A percentile compares a stretch with the other conserved stretches of the same genome.
Evolutionary conservation across 768 basidiomycete genomes (phyloP).

Genomic region (Russula vinacea): DNA sequence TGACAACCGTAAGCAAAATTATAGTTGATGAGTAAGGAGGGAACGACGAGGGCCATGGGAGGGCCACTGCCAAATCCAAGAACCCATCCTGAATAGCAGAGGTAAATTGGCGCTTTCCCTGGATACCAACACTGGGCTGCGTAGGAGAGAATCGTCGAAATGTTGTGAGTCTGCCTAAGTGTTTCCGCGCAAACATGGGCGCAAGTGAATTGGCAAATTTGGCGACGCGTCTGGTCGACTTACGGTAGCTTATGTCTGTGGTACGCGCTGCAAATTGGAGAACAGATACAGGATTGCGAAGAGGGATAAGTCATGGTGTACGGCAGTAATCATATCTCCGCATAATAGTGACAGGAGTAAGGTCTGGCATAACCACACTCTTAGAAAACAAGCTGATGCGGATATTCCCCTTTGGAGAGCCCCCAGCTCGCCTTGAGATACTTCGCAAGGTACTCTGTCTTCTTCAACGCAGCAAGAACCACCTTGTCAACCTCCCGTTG

Average conservation of each 20-base stretch:
- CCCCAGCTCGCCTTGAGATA: conserved; percentile 93
- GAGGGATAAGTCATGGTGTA: conserved; percentile 24
- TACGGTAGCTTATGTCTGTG: neutral
- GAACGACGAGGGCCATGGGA: conserved; percentile 66
- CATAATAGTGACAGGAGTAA: conserved; percentile 24
- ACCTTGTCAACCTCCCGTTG: conserved; percentile 86
- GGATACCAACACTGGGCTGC: neutral
- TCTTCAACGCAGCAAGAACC: conserved; percentile 81
- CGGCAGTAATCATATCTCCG: conserved; percentile 29
- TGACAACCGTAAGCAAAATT: conserved; percentile 59
- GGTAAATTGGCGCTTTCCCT: conserved; percentile 19
- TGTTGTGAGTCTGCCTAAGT: conserved; percentile 1
- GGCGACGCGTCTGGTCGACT: neutral
- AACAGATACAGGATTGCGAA: conserved; percentile 27
- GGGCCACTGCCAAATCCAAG: conserved; percentile 68
- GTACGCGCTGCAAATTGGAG: conserved; percentile 5
- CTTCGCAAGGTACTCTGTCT: conserved; percentile 85
- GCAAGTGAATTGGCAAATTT: conserved; percentile 2
- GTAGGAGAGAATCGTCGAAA: conserved; percentile 3
- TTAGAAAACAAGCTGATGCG: conserved; percentile 91
- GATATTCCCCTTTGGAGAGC: conserved; percentile 94
- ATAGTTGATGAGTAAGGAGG: conserved; percentile 76
- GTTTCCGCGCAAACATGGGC: conserved; percentile 20
- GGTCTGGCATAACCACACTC: conserved; percentile 22
- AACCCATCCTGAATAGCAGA: conserved; percentile 56